These are phyloP conservation scores for Exobasidium cylindrosporum DNA, from an alignment of 1,284 basidiomycete genomes.

Conservation along the genomic window DNA sequence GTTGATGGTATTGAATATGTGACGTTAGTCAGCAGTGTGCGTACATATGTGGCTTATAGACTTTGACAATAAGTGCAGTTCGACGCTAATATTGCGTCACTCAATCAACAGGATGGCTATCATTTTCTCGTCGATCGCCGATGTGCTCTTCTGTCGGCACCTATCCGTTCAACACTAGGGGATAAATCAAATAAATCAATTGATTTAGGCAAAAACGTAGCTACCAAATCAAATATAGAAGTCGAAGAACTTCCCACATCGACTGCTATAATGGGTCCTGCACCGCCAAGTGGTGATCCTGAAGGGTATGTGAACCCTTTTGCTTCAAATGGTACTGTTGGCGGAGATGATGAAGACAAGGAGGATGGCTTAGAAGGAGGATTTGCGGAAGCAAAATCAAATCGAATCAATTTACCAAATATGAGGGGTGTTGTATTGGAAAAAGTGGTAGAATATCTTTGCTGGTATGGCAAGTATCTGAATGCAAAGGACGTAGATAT, in stretches of 20 bases:
- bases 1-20: conserved; percentile 28
- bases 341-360: background rate
- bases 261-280: background rate
- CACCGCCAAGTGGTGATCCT: conserved; percentile 1
- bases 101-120: conserved; percentile 39
- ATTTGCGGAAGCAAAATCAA: conserved; percentile 14
- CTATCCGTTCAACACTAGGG: conserved; percentile 43
- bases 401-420: conserved; percentile 1
- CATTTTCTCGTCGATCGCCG: conserved; percentile 39
- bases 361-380: conserved; percentile 5
- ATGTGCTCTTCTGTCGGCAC: conserved; percentile 29
- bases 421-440: conserved; percentile 62
- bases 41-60: no score
- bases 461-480: conserved; percentile 71
- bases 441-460: conserved; percentile 76
- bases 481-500: conserved; percentile 67
- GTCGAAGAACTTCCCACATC: background rate
- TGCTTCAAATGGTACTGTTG: background rate
- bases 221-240: background rate
- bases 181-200: conserved; percentile 1
- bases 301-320: conserved; percentile 7
- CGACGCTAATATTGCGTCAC: no score
- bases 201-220: background rate
- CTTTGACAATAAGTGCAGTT: no score
- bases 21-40: conserved; percentile 45